phyloP scores from a whole-genome alignment of 805 yeast genomes.

The Candida boleticola region DNA sequence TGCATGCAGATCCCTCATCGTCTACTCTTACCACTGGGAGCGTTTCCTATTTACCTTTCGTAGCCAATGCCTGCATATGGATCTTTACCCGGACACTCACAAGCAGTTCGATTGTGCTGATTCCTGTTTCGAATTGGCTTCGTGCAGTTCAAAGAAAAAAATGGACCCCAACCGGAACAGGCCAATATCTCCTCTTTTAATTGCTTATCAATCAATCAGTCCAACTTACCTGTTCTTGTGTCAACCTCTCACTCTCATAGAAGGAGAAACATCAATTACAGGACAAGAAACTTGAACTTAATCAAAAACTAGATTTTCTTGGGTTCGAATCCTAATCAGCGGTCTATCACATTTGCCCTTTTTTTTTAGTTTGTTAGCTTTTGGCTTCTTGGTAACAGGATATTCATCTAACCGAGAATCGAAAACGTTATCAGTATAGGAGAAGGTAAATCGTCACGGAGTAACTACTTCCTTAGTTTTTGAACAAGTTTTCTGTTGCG shows the following conservation, averaged over 20 bases:
- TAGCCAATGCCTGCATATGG: neutral
- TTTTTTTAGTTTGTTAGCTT: too few species aligned
- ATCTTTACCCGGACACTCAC: conserved; percentile 5
- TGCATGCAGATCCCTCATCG: neutral
- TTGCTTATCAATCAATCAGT: too few species aligned
- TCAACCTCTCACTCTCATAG: neutral
- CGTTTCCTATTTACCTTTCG: neutral
- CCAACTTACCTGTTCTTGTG: neutral
- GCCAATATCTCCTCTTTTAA: neutral
- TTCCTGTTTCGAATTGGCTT: conserved; percentile 3
- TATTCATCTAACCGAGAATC: too few species aligned
- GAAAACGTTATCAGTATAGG: too few species aligned
- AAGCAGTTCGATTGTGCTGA: conserved; percentile 2
- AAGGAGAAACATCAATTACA: neutral
- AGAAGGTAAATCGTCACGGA: too few species aligned
- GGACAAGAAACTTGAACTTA: too few species aligned
- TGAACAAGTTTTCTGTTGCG: too few species aligned
- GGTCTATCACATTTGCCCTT: too few species aligned
- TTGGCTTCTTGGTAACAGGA: too few species aligned
- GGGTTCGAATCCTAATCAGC: too few species aligned
- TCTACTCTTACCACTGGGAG: neutral
- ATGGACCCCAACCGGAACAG: neutral
- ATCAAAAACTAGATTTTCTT: too few species aligned
- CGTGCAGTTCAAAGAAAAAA: neutral
- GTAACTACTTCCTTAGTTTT: too few species aligned